phyloP scores from a whole-genome alignment of 208 protist species.

The Lotmaria passim region DNA sequence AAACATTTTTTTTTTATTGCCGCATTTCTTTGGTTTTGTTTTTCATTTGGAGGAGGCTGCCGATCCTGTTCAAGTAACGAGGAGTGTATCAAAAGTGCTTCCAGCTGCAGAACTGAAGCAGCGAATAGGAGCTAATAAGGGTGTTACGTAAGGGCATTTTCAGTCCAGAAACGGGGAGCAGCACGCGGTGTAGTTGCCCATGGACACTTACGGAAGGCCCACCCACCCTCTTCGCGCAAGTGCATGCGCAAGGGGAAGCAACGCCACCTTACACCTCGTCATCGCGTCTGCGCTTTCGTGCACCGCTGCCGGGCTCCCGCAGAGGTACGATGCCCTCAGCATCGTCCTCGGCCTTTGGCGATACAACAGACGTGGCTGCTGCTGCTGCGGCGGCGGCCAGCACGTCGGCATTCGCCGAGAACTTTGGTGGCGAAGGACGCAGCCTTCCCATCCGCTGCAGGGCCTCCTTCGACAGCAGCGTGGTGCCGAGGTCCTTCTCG shows the following conservation, averaged over 20 bases:
- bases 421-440: constrained; percentile 33
- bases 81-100: too few relatives aligned
- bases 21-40: too few relatives aligned
- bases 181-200: too few relatives aligned
- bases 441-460: constrained; percentile 53
- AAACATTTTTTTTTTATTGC: too few relatives aligned
- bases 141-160: too few relatives aligned
- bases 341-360: constrained; percentile 13
- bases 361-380: constrained; percentile 4
- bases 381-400: neutral
- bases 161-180: too few relatives aligned
- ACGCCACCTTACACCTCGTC: neutral
- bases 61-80: too few relatives aligned
- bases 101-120: too few relatives aligned
- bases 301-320: constrained; percentile 52
- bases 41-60: too few relatives aligned
- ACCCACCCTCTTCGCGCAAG: neutral
- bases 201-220: neutral
- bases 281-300: constrained; percentile 35
- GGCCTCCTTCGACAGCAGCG: constrained; percentile 64
- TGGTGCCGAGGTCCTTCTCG: constrained; percentile 86
- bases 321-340: constrained; percentile 46
- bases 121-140: too few relatives aligned
- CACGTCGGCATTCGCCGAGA: constrained; percentile 6
- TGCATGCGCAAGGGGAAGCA: neutral